Conservation (phyloP, 2,329 filamentous ascomycete genomes). For the Pestalotiopsis sp. region DNA sequence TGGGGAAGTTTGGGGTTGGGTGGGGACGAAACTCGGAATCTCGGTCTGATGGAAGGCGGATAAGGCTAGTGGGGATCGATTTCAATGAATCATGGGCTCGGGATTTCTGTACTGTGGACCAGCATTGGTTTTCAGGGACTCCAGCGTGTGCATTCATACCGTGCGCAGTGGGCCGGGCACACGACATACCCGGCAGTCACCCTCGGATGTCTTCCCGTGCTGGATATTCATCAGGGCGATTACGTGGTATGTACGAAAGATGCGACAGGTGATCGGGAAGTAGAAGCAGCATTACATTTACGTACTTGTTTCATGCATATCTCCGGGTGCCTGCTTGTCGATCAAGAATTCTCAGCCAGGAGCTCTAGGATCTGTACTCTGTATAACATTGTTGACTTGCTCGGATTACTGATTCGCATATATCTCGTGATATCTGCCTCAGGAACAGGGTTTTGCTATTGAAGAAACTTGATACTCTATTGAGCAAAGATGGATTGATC, state of each 20-base stretch:
- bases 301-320: no score
- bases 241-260: background rate
- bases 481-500: no score
- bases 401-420: no score
- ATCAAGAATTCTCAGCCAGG: no score
- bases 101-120: constrained; percentile 7
- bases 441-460: no score
- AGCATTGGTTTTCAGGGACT: background rate
- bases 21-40: constrained; percentile 4
- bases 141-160: background rate
- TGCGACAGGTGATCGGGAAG: no score
- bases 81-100: constrained; percentile 4
- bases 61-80: background rate
- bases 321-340: no score
- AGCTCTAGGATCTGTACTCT: no score
- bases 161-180: background rate
- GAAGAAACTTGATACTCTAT: no score
- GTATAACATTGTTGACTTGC: no score
- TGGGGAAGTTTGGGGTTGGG: constrained; percentile 10
- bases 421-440: no score
- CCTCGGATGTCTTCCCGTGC: background rate
- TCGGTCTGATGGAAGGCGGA: constrained; percentile 9
- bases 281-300: no score
- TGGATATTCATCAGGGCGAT: background rate
- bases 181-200: background rate